phyloP scores from a whole-genome alignment of 768 basidiomycete genomes.

The Rhodotorula toruloides region DNA sequence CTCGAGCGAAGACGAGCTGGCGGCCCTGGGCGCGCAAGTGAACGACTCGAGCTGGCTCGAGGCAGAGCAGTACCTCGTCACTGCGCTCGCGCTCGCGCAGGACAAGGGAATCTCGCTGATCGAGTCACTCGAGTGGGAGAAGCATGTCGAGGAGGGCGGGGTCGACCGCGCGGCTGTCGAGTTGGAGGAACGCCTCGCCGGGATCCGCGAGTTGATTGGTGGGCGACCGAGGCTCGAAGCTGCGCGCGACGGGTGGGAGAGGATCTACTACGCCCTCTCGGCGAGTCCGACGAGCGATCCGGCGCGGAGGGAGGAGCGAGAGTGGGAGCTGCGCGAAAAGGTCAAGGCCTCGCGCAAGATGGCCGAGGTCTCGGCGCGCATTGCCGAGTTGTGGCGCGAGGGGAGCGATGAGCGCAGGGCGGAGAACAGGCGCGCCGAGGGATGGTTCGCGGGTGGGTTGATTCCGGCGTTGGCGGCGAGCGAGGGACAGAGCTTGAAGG shows the following conservation, averaged over 20 bases:
- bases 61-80: constrained; percentile 36
- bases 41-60: constrained; percentile 26
- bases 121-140: constrained; percentile 16
- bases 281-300: constrained; percentile 3
- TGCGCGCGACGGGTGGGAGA: constrained; percentile 37
- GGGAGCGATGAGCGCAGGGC: constrained; percentile 13
- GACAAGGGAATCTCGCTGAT: constrained; percentile 24
- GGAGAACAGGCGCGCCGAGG: constrained; percentile 19
- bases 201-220: constrained; percentile 36
- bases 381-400: constrained; percentile 25
- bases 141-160: constrained; percentile 11
- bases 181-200: constrained; percentile 39
- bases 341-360: constrained; percentile 32
- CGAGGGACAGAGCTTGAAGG: neutral
- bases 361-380: constrained; percentile 29
- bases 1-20: neutral
- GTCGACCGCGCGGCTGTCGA: constrained; percentile 37
- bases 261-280: constrained; percentile 26
- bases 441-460: constrained; percentile 27
- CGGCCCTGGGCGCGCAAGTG: constrained; percentile 3
- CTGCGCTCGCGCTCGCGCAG: constrained; percentile 12
- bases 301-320: neutral
- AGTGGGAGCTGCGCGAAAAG: constrained; percentile 28
- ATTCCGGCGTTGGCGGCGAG: neutral
- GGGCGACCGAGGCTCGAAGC: constrained; percentile 24